Evolutionary conservation across 352 stramenopile genomes (phyloP).

Genomic region (Phytophthora palmivora): DNA sequence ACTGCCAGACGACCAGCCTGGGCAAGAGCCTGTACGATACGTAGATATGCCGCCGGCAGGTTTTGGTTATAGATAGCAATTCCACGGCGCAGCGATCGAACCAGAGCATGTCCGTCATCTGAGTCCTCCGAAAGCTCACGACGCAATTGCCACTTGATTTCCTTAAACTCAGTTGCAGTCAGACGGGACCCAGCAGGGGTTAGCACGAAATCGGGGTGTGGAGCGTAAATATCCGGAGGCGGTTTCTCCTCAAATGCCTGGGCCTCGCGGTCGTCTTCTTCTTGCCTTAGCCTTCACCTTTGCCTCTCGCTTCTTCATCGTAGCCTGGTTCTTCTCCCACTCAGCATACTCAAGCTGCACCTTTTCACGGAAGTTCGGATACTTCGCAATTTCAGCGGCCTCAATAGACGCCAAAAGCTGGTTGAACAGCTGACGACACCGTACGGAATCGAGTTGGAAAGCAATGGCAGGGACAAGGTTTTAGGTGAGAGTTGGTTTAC

Average conservation of each 20-base stretch:
- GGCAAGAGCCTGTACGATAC: constrained; percentile 96
- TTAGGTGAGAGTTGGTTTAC: constrained; percentile 68
- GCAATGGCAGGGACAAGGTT: constrained; percentile 84
- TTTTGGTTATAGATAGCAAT: constrained; percentile 99
- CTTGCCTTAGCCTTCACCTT: constrained; percentile 94
- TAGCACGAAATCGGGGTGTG: constrained; percentile 98
- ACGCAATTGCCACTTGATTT: constrained; percentile 89
- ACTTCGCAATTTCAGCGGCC: constrained; percentile 71
- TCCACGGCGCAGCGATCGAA: constrained; percentile 93
- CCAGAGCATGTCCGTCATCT: constrained; percentile 81
- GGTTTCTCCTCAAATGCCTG: constrained; percentile 87
- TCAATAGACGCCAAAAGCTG: constrained; percentile 79
- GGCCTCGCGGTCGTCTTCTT: constrained; percentile 81
- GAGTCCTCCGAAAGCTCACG: constrained; percentile 83
- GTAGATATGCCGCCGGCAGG: constrained; percentile 95
- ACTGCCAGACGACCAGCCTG: constrained; percentile 97
- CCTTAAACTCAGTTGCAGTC: constrained; percentile 92
- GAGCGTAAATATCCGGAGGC: constrained; percentile 94
- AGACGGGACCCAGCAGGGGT: constrained; percentile 94
- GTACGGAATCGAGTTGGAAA: constrained; percentile 90
- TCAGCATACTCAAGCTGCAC: constrained; percentile 92
- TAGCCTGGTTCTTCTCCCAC: constrained; percentile 88
- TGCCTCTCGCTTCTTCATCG: constrained; percentile 93
- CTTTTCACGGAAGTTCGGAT: constrained; percentile 93
- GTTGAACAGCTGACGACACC: constrained; percentile 88